phyloP scores from a whole-genome alignment of 106 monocot species.

The Iris macrosiphon region DNA sequence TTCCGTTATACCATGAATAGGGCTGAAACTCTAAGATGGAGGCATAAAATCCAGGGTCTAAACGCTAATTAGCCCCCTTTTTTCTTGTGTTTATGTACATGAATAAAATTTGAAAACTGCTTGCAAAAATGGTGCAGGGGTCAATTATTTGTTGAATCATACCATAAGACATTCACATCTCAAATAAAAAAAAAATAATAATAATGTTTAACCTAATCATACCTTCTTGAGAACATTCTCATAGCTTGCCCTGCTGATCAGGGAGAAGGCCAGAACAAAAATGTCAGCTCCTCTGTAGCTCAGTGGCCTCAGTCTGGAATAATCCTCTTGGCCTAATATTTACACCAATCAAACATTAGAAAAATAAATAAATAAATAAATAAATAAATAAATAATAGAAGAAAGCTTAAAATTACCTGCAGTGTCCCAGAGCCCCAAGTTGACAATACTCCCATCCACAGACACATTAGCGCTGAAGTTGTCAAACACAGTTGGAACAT shows the following conservation, averaged over 20 bases:
- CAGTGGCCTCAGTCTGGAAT: constrained; percentile 72
- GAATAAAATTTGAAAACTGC: no score
- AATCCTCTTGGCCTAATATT: constrained; percentile 66
- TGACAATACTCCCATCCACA: constrained; percentile 75
- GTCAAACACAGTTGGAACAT: constrained; percentile 71
- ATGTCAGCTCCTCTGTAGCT: constrained; percentile 81
- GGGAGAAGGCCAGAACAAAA: constrained; percentile 71
- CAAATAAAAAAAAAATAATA: background rate
- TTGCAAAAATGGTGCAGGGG: background rate
- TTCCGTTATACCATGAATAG: background rate
- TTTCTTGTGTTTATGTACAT: no score
- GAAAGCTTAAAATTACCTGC: constrained; percentile 31
- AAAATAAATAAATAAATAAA: background rate
- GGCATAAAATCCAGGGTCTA: background rate
- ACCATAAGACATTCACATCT: background rate
- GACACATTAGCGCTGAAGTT: constrained; percentile 84
- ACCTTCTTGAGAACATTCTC: constrained; percentile 91
- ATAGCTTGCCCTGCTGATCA: constrained; percentile 77
- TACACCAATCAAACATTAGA: background rate
- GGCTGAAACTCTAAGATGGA: background rate
- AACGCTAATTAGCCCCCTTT: no score
- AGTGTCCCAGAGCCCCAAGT: constrained; percentile 76
- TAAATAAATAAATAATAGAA: background rate
- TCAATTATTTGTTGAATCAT: no score
- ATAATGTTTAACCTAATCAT: background rate